phyloP scores from a whole-genome alignment of 306 rosid genomes.

The Aeschynomene evenia region DNA sequence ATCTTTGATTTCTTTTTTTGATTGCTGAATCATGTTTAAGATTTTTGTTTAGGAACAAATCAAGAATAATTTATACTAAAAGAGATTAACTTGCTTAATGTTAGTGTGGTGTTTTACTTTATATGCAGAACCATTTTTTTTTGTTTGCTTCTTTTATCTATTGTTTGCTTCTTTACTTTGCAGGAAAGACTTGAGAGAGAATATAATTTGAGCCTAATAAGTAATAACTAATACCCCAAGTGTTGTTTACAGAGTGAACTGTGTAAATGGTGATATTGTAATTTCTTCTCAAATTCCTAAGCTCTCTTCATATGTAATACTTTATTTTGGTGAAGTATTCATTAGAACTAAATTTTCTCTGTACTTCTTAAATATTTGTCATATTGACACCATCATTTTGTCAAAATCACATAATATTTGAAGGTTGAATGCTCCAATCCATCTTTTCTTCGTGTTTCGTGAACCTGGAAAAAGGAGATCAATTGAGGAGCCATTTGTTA shows the following conservation, averaged over 20 bases:
- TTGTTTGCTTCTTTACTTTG: constrained; percentile 25
- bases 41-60: too few species aligned
- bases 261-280: constrained; percentile 74
- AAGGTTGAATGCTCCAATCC: constrained; percentile 85
- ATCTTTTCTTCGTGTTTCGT: constrained; percentile 71
- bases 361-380: constrained; percentile 9
- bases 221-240: constrained; percentile 88
- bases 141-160: too few species aligned
- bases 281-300: constrained; percentile 62
- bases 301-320: constrained; percentile 34
- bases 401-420: constrained; percentile 30
- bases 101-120: too few species aligned
- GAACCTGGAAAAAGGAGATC: constrained; percentile 70
- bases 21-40: too few species aligned
- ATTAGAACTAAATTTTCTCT: constrained; percentile 20
- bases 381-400: constrained; percentile 27
- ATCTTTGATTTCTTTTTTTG: too few species aligned
- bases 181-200: constrained; percentile 86
- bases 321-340: constrained; percentile 15
- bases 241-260: constrained; percentile 71
- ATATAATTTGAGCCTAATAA: constrained; percentile 75
- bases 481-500: constrained; percentile 81
- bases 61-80: too few species aligned
- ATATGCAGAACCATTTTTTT: too few species aligned
- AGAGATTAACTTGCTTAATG: too few species aligned